A percentile compares a stretch with the other conserved stretches of the same genome.
phyloP scores from a whole-genome alignment of 345 rosid species.

The Salix brachista region DNA sequence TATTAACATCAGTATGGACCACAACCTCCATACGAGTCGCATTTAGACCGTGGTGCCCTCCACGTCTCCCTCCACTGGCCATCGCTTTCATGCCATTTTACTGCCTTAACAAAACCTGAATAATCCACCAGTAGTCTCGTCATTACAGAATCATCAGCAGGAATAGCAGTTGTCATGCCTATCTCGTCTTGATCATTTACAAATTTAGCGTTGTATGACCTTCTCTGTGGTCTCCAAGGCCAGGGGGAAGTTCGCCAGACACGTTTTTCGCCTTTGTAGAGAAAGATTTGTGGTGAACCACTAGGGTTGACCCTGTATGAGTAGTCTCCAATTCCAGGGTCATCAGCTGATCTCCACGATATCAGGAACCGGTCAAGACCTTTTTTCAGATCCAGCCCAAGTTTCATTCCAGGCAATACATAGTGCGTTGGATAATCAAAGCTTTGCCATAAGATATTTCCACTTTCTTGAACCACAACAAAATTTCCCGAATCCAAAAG shows the following conservation, averaged over 20 bases:
- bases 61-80: background rate
- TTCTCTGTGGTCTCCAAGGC: background rate
- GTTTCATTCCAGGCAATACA: background rate
- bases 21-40: constrained; percentile 7
- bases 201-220: background rate
- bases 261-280: background rate
- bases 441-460: background rate
- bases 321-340: background rate
- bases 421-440: background rate
- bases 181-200: background rate
- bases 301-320: background rate
- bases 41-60: background rate
- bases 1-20: background rate
- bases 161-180: too few species aligned
- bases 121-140: background rate
- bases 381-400: background rate
- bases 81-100: background rate
- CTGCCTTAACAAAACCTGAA: constrained; percentile 6
- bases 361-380: background rate
- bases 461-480: background rate
- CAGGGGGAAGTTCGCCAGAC: background rate
- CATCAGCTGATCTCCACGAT: background rate
- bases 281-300: background rate
- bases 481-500: constrained; percentile 14
- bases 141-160: background rate